Conservation (phyloP, 176 grass and related monocot genomes). For the Eremochloa ophiuroides region DNA sequence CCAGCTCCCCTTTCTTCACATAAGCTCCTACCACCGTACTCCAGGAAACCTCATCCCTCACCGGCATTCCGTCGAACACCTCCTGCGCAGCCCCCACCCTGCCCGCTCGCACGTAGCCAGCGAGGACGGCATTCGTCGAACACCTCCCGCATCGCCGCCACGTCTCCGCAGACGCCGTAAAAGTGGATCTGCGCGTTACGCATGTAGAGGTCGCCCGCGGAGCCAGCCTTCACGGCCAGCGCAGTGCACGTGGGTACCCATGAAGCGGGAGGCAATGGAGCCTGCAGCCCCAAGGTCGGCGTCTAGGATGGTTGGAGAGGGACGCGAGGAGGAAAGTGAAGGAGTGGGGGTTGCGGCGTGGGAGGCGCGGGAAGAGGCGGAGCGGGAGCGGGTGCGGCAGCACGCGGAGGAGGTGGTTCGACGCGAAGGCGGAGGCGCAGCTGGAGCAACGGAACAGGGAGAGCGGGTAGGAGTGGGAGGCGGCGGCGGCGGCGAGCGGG, state of each 20-base stretch:
- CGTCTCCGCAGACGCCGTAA: conserved; percentile 48
- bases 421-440: conserved; percentile 47
- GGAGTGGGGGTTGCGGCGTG: conserved; percentile 37
- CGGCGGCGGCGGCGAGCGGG: neutral
- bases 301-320: conserved; percentile 46
- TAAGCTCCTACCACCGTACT: conserved; percentile 58
- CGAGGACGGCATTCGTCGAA: conserved; percentile 61
- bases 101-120: conserved; percentile 40
- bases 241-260: conserved; percentile 59
- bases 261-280: neutral
- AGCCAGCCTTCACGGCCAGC: conserved; percentile 48
- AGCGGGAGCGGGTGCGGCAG: conserved; percentile 45
- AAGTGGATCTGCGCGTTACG: conserved; percentile 59
- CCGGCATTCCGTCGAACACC: conserved; percentile 52
- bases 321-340: conserved; percentile 56
- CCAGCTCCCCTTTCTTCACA: conserved; percentile 51
- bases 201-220: conserved; percentile 51
- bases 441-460: conserved; percentile 24
- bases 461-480: conserved; percentile 26
- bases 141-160: conserved; percentile 32
- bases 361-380: conserved; percentile 46
- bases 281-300: neutral
- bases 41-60: conserved; percentile 58
- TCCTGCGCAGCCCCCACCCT: conserved; percentile 11
- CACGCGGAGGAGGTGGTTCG: conserved; percentile 65